These are phyloP conservation scores for Myxozyma vanderwaltii DNA, from an alignment of 805 yeast species.

Conservation along the genomic window DNA sequence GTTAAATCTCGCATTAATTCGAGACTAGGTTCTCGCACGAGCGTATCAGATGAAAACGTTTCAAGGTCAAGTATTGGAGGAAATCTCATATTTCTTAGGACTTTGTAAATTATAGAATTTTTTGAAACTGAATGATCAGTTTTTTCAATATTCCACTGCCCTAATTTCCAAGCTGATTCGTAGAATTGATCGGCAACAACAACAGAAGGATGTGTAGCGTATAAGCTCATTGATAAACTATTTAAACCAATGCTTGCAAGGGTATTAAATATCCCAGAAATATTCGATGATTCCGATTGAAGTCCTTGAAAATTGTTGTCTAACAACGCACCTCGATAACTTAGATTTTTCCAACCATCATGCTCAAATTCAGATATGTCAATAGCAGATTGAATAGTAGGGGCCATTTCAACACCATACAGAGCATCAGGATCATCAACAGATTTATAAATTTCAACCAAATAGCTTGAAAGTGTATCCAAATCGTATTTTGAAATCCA, in stretches of 20 bases:
- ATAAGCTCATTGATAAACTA: slow-evolving; percentile 57
- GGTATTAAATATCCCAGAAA: slow-evolving; percentile 43
- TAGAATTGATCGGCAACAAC: slow-evolving; percentile 42
- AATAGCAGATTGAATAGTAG: slow-evolving; percentile 57
- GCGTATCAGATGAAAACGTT: not conserved
- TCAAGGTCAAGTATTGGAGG: not conserved
- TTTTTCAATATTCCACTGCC: slow-evolving; percentile 72
- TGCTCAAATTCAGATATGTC: slow-evolving; percentile 33
- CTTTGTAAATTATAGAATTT: slow-evolving; percentile 9
- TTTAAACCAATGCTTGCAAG: slow-evolving; percentile 55
- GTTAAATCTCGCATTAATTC: not conserved
- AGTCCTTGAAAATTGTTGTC: slow-evolving; percentile 42
- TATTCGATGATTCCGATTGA: not conserved
- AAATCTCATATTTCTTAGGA: slow-evolving; percentile 1
- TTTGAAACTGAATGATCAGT: slow-evolving; percentile 41
- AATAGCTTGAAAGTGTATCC: slow-evolving; percentile 20
- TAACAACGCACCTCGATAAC: slow-evolving; percentile 58
- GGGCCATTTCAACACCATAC: slow-evolving; percentile 63
- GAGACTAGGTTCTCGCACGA: slow-evolving; percentile 9
- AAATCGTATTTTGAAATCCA: slow-evolving; percentile 36
- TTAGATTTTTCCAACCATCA: slow-evolving; percentile 47
- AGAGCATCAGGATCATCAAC: slow-evolving; percentile 66
- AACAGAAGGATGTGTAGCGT: slow-evolving; percentile 1
- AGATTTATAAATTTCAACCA: slow-evolving; percentile 50
- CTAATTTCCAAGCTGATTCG: slow-evolving; percentile 75